Evolutionary conservation across 2,329 filamentous ascomycete species (phyloP).

Genomic region (Colletotrichum shisoi): DNA sequence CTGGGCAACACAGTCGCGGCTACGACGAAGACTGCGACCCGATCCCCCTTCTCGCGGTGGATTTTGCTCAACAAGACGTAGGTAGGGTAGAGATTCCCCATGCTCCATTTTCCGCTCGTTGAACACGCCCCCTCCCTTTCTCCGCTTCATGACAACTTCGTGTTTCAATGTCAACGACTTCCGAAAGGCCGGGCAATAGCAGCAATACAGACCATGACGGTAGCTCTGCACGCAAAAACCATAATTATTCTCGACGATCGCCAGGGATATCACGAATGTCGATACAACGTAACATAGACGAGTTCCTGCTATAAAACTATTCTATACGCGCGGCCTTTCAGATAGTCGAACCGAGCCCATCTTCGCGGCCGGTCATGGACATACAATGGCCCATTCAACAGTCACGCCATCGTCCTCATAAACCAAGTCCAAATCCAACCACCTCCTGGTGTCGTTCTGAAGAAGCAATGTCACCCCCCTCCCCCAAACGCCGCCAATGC

Average conservation of each 20-base stretch:
- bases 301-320: neutral
- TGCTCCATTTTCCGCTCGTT: neutral
- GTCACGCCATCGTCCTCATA: neutral
- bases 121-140: neutral
- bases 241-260: too few relatives aligned
- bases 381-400: neutral
- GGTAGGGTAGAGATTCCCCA: neutral
- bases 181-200: neutral
- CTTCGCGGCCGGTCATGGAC: neutral
- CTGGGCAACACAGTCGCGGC: neutral
- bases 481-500: slow-evolving; percentile 27
- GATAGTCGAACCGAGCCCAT: neutral
- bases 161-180: neutral
- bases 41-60: neutral
- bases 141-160: neutral
- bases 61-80: neutral
- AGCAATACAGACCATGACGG: neutral
- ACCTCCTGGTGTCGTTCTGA: neutral
- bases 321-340: neutral
- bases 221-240: neutral
- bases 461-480: neutral
- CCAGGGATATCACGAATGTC: neutral
- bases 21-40: neutral
- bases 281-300: neutral
- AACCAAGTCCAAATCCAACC: neutral